phyloP scores from a whole-genome alignment of 306 rosid genomes.

The Vachellia collinsii region DNA sequence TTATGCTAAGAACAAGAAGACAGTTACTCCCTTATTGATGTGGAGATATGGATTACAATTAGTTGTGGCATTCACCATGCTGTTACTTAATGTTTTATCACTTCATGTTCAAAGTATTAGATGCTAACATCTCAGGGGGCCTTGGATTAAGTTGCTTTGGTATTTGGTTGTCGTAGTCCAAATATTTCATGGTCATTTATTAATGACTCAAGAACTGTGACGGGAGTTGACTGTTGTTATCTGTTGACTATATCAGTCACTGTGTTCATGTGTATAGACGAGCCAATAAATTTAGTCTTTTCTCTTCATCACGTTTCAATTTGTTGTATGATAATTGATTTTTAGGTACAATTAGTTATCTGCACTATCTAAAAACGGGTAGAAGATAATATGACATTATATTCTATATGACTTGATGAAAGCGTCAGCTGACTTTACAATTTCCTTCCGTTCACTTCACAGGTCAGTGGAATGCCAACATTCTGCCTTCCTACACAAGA shows the following conservation, averaged over 20 bases:
- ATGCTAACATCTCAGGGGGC: background rate
- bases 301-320: background rate
- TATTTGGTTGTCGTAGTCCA: constrained; percentile 12
- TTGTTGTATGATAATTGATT: background rate
- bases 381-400: background rate
- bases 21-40: background rate
- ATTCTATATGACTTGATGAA: background rate
- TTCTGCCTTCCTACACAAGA: constrained; percentile 67
- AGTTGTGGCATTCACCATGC: background rate
- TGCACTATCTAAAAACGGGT: background rate
- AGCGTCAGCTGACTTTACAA: background rate
- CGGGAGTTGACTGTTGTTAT: background rate
- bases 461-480: constrained; percentile 81
- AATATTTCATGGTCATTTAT: background rate
- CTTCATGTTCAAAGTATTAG: background rate
- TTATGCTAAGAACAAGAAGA: constrained; percentile 5
- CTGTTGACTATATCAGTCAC: background rate
- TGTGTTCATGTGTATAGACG: background rate
- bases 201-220: background rate
- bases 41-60: background rate
- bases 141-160: background rate
- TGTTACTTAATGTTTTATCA: background rate
- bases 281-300: background rate
- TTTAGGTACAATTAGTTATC: background rate
- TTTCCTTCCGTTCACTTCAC: constrained; percentile 6